Evolutionary conservation across 2,329 filamentous ascomycete genomes (phyloP), one percentile per base, ranked within the genome.

Genomic region (Nemania serpens): DNA sequence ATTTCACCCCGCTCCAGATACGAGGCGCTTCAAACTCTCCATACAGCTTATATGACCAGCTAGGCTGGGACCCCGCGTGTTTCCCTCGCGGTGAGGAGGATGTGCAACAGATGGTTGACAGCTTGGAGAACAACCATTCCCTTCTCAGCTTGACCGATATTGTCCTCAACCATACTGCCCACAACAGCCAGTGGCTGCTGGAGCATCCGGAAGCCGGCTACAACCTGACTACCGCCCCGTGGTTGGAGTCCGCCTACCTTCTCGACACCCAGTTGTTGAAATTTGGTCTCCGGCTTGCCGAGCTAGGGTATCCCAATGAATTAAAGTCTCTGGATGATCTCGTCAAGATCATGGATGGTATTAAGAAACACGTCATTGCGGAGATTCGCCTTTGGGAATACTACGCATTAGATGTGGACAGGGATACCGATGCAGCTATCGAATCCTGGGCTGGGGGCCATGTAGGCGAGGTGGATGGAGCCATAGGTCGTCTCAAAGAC

Each of bases 201-300:
- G 90, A 96, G 62, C 94, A 99, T 72, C 95, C 96, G 0, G 95
- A 99, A 69, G 90, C 93, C 46, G 95, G 95, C 15, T 99, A 99
- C 82, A 99, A 96, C 74, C 81, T 97, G 66, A 88, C 88, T 42
- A 98, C 94, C 0, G 93, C 95, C 0, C 95, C 95, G 0, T 89
- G 87, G 85, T 76, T 90, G 13, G 82, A 89, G 71, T 81, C 87
- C 10, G 88, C 88, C 2, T 86, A 84, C 66, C 75, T 86, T 54
- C 80, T 88, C 4, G 86, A 88, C 69, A 83, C 83, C 9, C 80
- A 82, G 68, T 77, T 88, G 54, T 80, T 97, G 15, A 90, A 92
- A 61, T 81, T 98, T n/a, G 88, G 96, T 70, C 86, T 82, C 42
- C 88, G 87, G 36, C 78, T 98, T n/a, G 77, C 82, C 47, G 79